Conservation (phyloP, 306 rosid genomes). For the Benincasa hispida region DNA sequence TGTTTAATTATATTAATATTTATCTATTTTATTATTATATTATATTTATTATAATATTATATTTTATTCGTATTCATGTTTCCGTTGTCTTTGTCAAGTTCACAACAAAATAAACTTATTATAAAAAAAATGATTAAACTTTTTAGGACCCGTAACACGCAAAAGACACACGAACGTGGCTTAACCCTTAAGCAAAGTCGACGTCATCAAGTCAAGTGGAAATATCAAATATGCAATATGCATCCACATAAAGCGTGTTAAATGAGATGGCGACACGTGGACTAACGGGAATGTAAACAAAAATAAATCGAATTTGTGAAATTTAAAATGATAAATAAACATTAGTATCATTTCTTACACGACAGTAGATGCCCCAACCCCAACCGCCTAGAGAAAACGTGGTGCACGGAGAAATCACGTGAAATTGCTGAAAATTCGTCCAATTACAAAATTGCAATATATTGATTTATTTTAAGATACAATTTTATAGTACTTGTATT, state of each 20-base stretch:
- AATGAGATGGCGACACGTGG: neutral
- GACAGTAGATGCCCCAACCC: neutral
- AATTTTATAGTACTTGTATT: too few relatives aligned
- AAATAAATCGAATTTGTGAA: neutral
- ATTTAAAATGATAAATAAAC: neutral
- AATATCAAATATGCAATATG: neutral
- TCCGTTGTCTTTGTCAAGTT: too few relatives aligned
- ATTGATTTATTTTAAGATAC: too few relatives aligned
- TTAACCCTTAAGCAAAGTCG: neutral
- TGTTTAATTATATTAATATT: too few relatives aligned
- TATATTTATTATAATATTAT: too few relatives aligned
- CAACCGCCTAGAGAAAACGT: constrained; percentile 1
- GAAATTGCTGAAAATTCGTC: neutral
- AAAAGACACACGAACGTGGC: neutral
- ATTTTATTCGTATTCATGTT: too few relatives aligned
- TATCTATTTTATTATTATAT: too few relatives aligned
- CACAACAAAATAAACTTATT: too few relatives aligned
- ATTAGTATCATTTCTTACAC: neutral
- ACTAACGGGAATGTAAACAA: neutral
- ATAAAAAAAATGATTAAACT: too few relatives aligned
- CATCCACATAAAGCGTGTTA: neutral
- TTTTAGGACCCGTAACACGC: too few relatives aligned
- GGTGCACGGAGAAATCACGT: neutral
- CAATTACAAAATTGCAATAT: too few relatives aligned
- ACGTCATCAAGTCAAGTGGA: neutral